These are phyloP conservation scores for Amanita fuliginea DNA, from an alignment of 768 basidiomycete species.

Conservation along the genomic window DNA sequence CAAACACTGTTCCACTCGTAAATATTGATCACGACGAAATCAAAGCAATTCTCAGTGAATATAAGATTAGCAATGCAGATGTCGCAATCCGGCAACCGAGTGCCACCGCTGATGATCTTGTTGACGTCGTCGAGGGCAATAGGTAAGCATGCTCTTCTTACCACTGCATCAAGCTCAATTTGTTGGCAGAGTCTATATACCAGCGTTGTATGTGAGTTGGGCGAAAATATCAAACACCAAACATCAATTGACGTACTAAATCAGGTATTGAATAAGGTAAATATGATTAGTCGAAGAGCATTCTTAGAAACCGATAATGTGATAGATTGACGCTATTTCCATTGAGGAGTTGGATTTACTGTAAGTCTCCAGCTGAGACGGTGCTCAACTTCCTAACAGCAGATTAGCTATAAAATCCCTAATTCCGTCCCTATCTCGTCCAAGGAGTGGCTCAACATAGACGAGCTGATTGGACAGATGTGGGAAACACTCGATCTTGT, in stretches of 20 bases:
- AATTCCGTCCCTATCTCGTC: conserved; percentile 93
- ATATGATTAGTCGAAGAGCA: background rate
- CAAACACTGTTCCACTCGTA: conserved; percentile 92
- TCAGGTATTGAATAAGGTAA: conserved; percentile 77
- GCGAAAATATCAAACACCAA: background rate
- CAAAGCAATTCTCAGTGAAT: conserved; percentile 90
- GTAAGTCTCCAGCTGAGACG: conserved; percentile 26
- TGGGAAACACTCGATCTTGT: conserved; percentile 90
- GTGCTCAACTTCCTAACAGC: background rate
- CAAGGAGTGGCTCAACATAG: conserved; percentile 91
- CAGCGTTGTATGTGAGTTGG: conserved; percentile 70
- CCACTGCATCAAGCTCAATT: background rate
- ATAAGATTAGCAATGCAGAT: conserved; percentile 80
- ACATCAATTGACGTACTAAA: background rate
- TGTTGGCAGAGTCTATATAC: conserved; percentile 74
- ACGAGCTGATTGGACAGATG: conserved; percentile 89
- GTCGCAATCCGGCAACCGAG: conserved; percentile 88
- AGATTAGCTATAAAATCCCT: conserved; percentile 77
- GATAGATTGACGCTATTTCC: conserved; percentile 90
- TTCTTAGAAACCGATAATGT: conserved; percentile 6
- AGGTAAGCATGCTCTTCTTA: conserved; percentile 31
- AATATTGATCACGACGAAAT: conserved; percentile 96
- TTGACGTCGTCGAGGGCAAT: conserved; percentile 96
- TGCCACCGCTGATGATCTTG: conserved; percentile 90
- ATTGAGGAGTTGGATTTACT: conserved; percentile 95